Conservation (phyloP, 352 stramenopile genomes). For the Peronospora farinosa region DNA sequence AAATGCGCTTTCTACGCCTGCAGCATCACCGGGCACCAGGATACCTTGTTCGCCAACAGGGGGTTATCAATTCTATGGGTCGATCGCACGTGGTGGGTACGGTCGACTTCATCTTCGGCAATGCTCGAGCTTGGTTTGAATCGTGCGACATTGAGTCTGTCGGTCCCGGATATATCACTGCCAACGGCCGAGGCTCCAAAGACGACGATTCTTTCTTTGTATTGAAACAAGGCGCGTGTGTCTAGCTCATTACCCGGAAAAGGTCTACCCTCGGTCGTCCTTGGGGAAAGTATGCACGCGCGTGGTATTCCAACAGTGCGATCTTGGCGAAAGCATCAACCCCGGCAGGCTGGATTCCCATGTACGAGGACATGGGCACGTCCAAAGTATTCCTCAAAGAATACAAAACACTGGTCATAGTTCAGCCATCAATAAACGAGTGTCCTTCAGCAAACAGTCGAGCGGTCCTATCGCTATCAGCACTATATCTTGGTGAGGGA, state of each 20-base stretch:
- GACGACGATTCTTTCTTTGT: conserved; percentile 8
- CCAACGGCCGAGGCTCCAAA: conserved; percentile 6
- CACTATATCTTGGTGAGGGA: neutral
- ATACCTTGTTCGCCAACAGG: conserved; percentile 5
- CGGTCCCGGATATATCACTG: conserved; percentile 8
- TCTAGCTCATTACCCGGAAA: conserved; percentile 1
- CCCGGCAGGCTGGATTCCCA: neutral
- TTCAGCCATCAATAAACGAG: neutral
- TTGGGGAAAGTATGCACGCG: conserved; percentile 1
- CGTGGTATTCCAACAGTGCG: neutral
- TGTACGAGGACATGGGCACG: neutral
- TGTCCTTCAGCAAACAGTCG: neutral
- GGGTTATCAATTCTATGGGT: conserved; percentile 2
- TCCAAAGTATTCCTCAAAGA: neutral
- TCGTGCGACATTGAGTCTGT: conserved; percentile 11
- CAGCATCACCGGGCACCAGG: conserved; percentile 3
- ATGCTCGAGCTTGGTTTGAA: conserved; percentile 6
- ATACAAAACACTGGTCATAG: conserved; percentile 1
- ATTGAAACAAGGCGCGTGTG: conserved; percentile 11
- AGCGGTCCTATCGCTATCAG: neutral
- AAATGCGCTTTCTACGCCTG: conserved; percentile 8
- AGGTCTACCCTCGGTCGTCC: conserved; percentile 8
- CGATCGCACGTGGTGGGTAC: conserved; percentile 1
- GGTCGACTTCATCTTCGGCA: conserved; percentile 2
- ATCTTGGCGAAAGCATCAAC: neutral